These are phyloP conservation scores for Mycena capillaripes DNA, from an alignment of 768 basidiomycete species.

Conservation along the genomic window DNA sequence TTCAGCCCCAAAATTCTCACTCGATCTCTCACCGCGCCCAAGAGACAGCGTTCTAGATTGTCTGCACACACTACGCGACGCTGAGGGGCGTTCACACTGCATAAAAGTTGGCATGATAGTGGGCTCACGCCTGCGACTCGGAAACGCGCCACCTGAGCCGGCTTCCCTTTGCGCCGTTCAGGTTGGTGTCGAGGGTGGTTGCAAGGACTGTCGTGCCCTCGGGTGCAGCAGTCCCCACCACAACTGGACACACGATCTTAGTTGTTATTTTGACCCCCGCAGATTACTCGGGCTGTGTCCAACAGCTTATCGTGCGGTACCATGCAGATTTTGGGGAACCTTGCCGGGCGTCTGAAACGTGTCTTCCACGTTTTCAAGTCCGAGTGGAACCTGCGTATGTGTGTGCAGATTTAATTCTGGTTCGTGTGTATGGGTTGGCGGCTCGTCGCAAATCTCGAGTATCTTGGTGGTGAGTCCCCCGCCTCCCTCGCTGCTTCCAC, in stretches of 20 bases:
- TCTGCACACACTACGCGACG: background rate
- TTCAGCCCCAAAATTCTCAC: background rate
- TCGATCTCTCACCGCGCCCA: conserved; percentile 4
- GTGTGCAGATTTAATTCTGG: background rate
- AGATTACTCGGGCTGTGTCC: background rate
- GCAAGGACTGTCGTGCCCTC: background rate
- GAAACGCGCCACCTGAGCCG: conserved; percentile 17
- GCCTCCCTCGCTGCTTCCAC: background rate
- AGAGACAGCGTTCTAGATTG: background rate
- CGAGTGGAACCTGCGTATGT: background rate
- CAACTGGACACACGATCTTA: background rate
- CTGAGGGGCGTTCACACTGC: conserved; percentile 8
- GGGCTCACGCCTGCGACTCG: too few species aligned
- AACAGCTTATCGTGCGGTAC: background rate
- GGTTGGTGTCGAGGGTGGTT: conserved; percentile 17
- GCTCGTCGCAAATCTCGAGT: background rate
- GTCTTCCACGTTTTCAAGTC: too few species aligned
- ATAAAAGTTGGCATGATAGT: too few species aligned
- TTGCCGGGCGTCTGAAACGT: background rate
- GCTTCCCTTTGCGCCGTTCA: conserved; percentile 11
- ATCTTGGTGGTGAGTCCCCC: background rate
- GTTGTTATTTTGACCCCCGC: too few species aligned
- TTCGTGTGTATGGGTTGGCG: conserved; percentile 12
- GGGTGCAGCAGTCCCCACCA: background rate
- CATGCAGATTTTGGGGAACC: background rate